Evolutionary conservation across 1,284 basidiomycete species (phyloP).

Genomic region (Ceratobasidium papillatum): DNA sequence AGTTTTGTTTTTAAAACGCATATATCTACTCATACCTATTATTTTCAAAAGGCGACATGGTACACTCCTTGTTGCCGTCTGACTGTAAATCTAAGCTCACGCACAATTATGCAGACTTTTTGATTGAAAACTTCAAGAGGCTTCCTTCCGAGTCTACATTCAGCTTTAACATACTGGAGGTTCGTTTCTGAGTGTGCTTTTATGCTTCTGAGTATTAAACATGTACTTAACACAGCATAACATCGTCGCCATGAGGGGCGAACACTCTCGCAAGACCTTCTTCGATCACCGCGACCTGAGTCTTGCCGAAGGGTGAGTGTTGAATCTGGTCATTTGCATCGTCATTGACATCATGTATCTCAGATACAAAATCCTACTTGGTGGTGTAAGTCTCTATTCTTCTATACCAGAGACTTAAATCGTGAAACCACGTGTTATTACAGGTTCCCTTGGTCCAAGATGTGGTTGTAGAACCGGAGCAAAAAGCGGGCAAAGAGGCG

Average conservation of each 20-base stretch:
- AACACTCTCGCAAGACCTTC: slow-evolving; percentile 26
- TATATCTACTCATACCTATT: not conserved
- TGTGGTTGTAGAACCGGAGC: not conserved
- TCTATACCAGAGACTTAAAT: no score
- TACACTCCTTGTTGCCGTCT: not conserved
- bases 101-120: slow-evolving; percentile 3
- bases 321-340: not conserved
- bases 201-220: no score
- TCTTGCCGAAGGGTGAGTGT: slow-evolving; percentile 23
- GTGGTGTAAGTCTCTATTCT: slow-evolving; percentile 5
- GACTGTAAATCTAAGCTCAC: not conserved
- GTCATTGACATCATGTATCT: not conserved
- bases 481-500: not conserved
- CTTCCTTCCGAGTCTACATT: not conserved
- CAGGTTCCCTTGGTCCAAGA: not conserved
- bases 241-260: slow-evolving; percentile 18
- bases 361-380: slow-evolving; percentile 6
- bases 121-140: not conserved
- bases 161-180: slow-evolving; percentile 28
- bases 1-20: not conserved
- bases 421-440: not conserved
- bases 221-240: no score
- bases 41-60: slow-evolving; percentile 8
- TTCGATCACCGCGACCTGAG: slow-evolving; percentile 17
- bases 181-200: no score